phyloP scores from a whole-genome alignment of 2,329 filamentous ascomycete genomes.

The Fusarium illudens region DNA sequence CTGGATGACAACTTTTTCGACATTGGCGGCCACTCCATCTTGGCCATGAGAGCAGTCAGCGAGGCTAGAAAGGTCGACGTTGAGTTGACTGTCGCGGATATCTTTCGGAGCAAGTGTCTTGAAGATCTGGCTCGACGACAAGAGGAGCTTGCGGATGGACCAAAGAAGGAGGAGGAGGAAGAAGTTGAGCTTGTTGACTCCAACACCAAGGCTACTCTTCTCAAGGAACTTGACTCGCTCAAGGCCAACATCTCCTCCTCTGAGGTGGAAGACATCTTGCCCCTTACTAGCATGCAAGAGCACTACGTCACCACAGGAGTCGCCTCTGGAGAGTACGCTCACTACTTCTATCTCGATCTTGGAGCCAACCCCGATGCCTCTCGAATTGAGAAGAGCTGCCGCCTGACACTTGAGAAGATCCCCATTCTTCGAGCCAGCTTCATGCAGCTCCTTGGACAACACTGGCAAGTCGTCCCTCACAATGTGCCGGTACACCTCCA shows the following conservation, averaged over 20 bases:
- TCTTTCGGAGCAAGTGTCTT: slow-evolving; percentile 18
- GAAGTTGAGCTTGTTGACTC: slow-evolving; percentile 10
- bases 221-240: slow-evolving; percentile 5
- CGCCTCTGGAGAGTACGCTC: slow-evolving; percentile 17
- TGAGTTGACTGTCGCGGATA: slow-evolving; percentile 5
- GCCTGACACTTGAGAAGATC: slow-evolving; percentile 17
- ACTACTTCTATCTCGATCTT: slow-evolving; percentile 39
- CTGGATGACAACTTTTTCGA: slow-evolving; percentile 44
- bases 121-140: slow-evolving; percentile 1
- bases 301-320: neutral
- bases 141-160: neutral
- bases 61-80: slow-evolving; percentile 10
- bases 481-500: slow-evolving; percentile 14
- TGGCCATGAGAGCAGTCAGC: slow-evolving; percentile 52
- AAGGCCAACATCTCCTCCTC: neutral
- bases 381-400: slow-evolving; percentile 26
- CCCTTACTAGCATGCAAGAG: slow-evolving; percentile 30
- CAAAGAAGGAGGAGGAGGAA: neutral
- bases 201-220: slow-evolving; percentile 1
- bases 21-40: slow-evolving; percentile 58
- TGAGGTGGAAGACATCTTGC: slow-evolving; percentile 25
- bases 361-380: slow-evolving; percentile 23
- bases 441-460: slow-evolving; percentile 16
- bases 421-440: slow-evolving; percentile 38
- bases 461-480: slow-evolving; percentile 35